Conservation (phyloP, 306 rosid genomes). For the Prunus campanulata region DNA sequence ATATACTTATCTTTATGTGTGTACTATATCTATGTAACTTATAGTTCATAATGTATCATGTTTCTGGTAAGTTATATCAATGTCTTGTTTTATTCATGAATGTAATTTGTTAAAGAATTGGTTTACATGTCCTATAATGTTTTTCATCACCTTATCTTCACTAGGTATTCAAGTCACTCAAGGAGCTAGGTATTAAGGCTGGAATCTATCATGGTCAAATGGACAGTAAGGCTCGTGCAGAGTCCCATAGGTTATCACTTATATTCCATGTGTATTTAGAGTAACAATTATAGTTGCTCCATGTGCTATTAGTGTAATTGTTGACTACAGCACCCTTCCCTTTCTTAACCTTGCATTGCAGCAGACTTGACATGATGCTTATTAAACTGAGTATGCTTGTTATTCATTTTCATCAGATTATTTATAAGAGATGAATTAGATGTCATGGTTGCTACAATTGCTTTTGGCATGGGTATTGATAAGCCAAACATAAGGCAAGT, state of each 20-base stretch:
- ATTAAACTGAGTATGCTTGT: slow-evolving; percentile 14
- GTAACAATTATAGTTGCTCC: slow-evolving; percentile 19
- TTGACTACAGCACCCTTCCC: slow-evolving; percentile 15
- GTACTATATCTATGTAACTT: neutral
- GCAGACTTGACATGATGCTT: slow-evolving; percentile 15
- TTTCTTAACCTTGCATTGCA: neutral
- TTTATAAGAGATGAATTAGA: slow-evolving; percentile 77
- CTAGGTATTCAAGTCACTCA: slow-evolving; percentile 62
- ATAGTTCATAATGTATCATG: neutral
- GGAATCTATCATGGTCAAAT: slow-evolving; percentile 86
- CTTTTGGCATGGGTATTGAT: slow-evolving; percentile 98
- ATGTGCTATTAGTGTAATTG: slow-evolving; percentile 18
- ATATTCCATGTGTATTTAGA: slow-evolving; percentile 24
- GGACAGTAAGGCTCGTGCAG: slow-evolving; percentile 65
- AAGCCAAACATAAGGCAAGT: slow-evolving; percentile 89
- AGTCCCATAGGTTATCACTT: slow-evolving; percentile 72
- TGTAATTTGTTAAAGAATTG: slow-evolving; percentile 15
- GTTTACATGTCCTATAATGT: neutral
- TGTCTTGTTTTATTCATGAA: slow-evolving; percentile 8
- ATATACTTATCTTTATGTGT: neutral
- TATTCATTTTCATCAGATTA: slow-evolving; percentile 46
- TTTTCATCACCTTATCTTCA: slow-evolving; percentile 25
- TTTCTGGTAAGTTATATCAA: slow-evolving; percentile 10
- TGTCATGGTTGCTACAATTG: slow-evolving; percentile 90
- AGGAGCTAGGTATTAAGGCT: slow-evolving; percentile 59